Base-by-base conservation (phyloP, 2,329 filamentous ascomycete species). In the Exophiala alcalophila region DNA sequence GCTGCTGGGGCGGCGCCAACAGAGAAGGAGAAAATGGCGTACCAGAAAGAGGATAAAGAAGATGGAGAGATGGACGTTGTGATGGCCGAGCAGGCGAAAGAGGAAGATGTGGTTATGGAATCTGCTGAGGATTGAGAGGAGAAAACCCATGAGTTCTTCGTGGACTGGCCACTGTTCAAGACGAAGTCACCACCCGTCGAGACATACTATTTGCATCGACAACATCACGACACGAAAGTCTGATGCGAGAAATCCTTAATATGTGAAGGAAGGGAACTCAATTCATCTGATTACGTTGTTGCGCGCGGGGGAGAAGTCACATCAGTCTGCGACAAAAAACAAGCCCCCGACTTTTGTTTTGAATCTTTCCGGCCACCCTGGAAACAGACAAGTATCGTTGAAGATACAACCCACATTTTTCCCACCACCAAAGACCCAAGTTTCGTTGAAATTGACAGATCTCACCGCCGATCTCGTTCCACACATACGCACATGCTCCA, bases 351-450 rank as follows among this genome's bases (percentile, higher is more conserved):
- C 28, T 40, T 40, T 32, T 40, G 28, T 28, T n/a, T n/a, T n/a
- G n/a, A n/a, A n/a, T n/a, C n/a, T n/a, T n/a, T n/a, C n/a, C n/a
- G n/a, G n/a, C n/a, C n/a, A n/a, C n/a, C n/a, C n/a, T n/a, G n/a
- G n/a, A n/a, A n/a, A n/a, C n/a, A n/a, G n/a, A n/a, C n/a, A 33
- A 20, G 40, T 49, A 49, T 49, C 46, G 47, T 50, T 50, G 47
- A 50, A 50, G 47, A 50, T 50, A 44, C 43, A 23, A n/a, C 23
- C 34, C 19, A 19, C 25, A 7, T 23, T 12, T 35, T 24, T 8
- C 24, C 21, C 16, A 25, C n/a, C 14, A 27, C 20, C 16, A 16
- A 21, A 44, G 40, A 19, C 14, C 32, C 45, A 12, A 47, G n/a
- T 23, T 15, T 38, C 45, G 40, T 44, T 48, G 34, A 48, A 44